Base-by-base conservation (phyloP, 2,329 filamentous ascomycete genomes). In the Fusarium tuaranense region DNA sequence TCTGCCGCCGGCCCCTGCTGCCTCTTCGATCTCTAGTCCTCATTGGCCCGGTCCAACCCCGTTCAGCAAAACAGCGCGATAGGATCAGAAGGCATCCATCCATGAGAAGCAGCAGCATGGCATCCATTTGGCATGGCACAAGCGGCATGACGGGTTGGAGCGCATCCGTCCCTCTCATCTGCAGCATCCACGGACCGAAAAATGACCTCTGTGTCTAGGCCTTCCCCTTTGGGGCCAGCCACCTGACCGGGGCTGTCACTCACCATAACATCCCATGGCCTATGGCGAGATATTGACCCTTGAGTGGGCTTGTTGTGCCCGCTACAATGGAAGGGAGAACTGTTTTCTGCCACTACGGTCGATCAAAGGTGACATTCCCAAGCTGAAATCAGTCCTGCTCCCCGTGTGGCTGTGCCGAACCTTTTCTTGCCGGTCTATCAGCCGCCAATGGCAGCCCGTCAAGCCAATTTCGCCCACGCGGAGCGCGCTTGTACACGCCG, bases 181-280 rank as follows among this genome's bases (percentile, higher is more conserved):
- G 69, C 70, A 74, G 68, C 70, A 74, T 68, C 65, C 67, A 69
- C 65, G 66, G 67, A 67, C 73, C 67, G 69, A 69, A 76, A 68
- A 68, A 74, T 74, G 68, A 73, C 67, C 60, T 71, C 63, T 74
- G 53, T 39, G 63, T 70, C 64, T 48, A 69, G 67, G 75, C 73
- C 71, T 78, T 78, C 76, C 76, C 64, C 32, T 76, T 78, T 69
- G 58, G 67, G 73, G 65, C 63, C 75, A 72, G 68, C 73, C 76
- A 78, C 73, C 70, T 78, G 75, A 78, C 70, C 65, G 55, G 72
- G 75, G 58, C 69, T 34, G 61, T 63, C 65, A 63, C 64, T 71
- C 71, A 76, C 58, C 63, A 59, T 60, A 55, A 62, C 75, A 70
- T 73, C 63, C 61, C 72, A 75, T 76, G 62, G 60, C 57, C 48